Evolutionary conservation across 805 yeast genomes (phyloP).

Genomic region (Candida corydali): DNA sequence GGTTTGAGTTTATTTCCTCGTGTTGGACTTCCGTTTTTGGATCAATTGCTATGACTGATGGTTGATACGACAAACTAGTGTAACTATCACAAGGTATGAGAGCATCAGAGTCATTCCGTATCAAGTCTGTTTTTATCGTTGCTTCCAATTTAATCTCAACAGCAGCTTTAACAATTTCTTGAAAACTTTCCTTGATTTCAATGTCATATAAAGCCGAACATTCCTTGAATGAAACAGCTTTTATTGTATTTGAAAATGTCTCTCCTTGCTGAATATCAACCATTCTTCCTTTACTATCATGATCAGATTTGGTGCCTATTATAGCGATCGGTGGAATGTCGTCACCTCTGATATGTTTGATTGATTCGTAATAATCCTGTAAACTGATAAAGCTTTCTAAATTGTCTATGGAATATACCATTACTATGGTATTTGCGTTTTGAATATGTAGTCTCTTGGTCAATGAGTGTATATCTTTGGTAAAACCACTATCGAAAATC

Average conservation of each 20-base stretch:
- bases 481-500: conserved; percentile 27
- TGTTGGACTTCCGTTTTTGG: neutral
- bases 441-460: conserved; percentile 22
- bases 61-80: conserved; percentile 4
- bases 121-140: neutral
- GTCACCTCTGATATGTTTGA: conserved; percentile 17
- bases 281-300: conserved; percentile 18
- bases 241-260: conserved; percentile 21
- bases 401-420: conserved; percentile 27
- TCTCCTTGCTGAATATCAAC: conserved; percentile 27
- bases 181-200: conserved; percentile 24
- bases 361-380: conserved; percentile 24
- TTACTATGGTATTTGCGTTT: conserved; percentile 27
- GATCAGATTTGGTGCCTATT: conserved; percentile 28
- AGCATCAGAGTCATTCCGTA: neutral
- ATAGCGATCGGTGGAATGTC: conserved; percentile 27
- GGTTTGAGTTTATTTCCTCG: neutral
- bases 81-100: conserved; percentile 2
- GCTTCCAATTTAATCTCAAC: neutral
- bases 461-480: conserved; percentile 23
- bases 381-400: conserved; percentile 23
- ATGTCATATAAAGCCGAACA: conserved; percentile 19
- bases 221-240: conserved; percentile 27
- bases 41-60: conserved; percentile 2
- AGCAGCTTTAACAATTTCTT: conserved; percentile 18